Conservation (phyloP, 2,329 filamentous ascomycete species). For the Fusarium marasasianum region DNA sequence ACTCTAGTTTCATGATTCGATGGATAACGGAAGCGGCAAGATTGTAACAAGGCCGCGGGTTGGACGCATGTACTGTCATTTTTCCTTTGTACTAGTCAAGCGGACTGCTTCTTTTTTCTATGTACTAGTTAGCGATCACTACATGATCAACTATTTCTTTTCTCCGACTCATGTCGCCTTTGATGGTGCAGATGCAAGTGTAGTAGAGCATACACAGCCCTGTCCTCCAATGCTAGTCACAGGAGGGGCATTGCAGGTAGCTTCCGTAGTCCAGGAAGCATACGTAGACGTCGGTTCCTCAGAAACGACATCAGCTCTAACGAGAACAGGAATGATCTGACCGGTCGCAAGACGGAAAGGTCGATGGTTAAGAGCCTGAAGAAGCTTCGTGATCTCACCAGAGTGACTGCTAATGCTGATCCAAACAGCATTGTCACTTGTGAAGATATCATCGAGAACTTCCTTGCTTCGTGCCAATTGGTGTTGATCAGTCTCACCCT, state of each 20-base stretch:
- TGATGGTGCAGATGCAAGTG: slow-evolving; percentile 28
- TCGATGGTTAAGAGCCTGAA: slow-evolving; percentile 68
- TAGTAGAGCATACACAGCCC: slow-evolving; percentile 53
- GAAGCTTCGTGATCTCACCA: slow-evolving; percentile 63
- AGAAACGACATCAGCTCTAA: slow-evolving; percentile 62
- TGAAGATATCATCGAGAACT: slow-evolving; percentile 67
- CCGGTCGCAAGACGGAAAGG: slow-evolving; percentile 71
- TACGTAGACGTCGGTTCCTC: slow-evolving; percentile 43
- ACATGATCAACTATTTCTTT: slow-evolving; percentile 13
- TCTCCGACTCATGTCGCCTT: slow-evolving; percentile 15
- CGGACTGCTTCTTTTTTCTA: slow-evolving; percentile 7
- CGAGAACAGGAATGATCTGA: slow-evolving; percentile 72
- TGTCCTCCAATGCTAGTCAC: slow-evolving; percentile 53
- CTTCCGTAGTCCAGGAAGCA: slow-evolving; percentile 50
- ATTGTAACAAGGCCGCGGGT: slow-evolving; percentile 21
- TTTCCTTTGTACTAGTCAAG: slow-evolving; percentile 19
- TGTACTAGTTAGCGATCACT: slow-evolving; percentile 17
- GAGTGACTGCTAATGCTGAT: slow-evolving; percentile 69
- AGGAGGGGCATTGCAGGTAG: slow-evolving; percentile 57
- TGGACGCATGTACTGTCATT: slow-evolving; percentile 10
- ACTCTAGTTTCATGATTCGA: background rate
- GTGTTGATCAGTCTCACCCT: slow-evolving; percentile 56
- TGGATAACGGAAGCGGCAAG: slow-evolving; percentile 17
- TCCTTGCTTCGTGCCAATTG: slow-evolving; percentile 60
- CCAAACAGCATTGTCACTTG: slow-evolving; percentile 61